Percentiles rank a stretch among this genome's conserved stretches.
Evolutionary conservation across 108 stramenopile genomes (phyloP).

Genomic region (Aurantiochytrium sp.): DNA sequence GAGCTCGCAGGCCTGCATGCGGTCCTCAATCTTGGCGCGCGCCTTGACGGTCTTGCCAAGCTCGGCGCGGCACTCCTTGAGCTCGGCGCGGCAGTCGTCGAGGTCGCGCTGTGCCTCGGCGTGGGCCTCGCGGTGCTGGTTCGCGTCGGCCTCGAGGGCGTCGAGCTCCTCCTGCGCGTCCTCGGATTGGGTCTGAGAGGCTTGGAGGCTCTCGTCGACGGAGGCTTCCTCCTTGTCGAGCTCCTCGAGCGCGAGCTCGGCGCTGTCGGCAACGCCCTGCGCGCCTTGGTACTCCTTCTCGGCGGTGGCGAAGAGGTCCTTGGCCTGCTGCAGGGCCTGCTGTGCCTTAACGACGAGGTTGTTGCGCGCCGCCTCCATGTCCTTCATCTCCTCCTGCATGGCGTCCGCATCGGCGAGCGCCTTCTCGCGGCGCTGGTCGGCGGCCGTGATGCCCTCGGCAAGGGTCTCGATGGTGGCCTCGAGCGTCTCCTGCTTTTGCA

Average conservation of each 20-base stretch:
- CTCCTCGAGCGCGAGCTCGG: conserved; percentile 63
- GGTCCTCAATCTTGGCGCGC: conserved; percentile 57
- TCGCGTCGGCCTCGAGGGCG: not conserved
- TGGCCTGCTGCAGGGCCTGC: conserved; percentile 61
- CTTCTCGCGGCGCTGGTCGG: conserved; percentile 65
- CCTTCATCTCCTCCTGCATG: conserved; percentile 72
- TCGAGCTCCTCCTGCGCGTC: not conserved
- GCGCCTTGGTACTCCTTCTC: conserved; percentile 65
- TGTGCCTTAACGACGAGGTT: conserved; percentile 68
- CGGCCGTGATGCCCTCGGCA: conserved; percentile 51
- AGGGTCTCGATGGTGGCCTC: conserved; percentile 19
- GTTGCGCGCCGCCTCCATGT: conserved; percentile 72
- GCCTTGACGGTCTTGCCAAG: conserved; percentile 59
- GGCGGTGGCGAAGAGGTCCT: conserved; percentile 72
- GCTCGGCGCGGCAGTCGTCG: conserved; percentile 67
- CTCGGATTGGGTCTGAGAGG: conserved; percentile 54
- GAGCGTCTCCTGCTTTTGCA: not conserved
- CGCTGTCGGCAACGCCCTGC: conserved; percentile 57
- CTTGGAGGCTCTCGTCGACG: conserved; percentile 69
- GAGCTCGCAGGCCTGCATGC: conserved; percentile 66
- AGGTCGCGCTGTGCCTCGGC: conserved; percentile 1
- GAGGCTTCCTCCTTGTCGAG: conserved; percentile 60
- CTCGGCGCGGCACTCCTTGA: conserved; percentile 65
- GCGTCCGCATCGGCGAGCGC: conserved; percentile 69
- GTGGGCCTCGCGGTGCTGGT: not conserved